Base-by-base conservation (phyloP, 305 asterid species). In the Fraxinus dipetala region DNA sequence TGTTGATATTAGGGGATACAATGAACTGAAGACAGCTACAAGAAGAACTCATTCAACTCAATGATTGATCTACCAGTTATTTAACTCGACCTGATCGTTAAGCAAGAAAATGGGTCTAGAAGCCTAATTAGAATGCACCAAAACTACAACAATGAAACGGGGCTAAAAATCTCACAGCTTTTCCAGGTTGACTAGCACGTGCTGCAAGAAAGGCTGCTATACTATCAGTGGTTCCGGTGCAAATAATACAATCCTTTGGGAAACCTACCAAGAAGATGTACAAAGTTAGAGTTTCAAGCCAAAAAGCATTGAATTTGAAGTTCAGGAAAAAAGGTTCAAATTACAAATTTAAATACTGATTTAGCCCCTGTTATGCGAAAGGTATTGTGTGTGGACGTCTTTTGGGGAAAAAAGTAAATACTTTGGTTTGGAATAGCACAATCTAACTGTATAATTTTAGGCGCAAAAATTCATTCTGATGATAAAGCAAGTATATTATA, bases 171-270 rank as follows among this genome's bases (percentile, higher is more conserved):
- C 92, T 91, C 89, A 95, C 98, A 79, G 97, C 93, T 89, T 93
- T 89, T 86, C 99, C 99, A 35, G 97, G 95, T 85, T 86, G 89
- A 88, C 88, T 86, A 69, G 94, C 97, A 16, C 96, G 90, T 83
- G 97, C 97, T 22, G 99, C 95, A 82, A 95, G 93, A 84, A 95
- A 92, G 78, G 98, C 99, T 80, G 98, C 98, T 72, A 95, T 90
- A 85, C 99, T 95, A 82, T 94, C 99, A 2, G 99, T 95, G 83
- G 99, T 94, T 85, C 99, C 99, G 4, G 97, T 88, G 92, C 99
- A 91, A 83, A 92, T 88, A 77, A 89, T 85, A 86, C 98, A 95
- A 83, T 90, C 89, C 89, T 92, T 80, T 38, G 94, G 75, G 78
- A 91, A 93, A 80, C 97, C 99, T 95, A 86, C 70, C 83, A 79